These are phyloP conservation scores for Melampsora larici-populina DNA, from an alignment of 1,284 basidiomycete genomes.

Conservation along the genomic window DNA sequence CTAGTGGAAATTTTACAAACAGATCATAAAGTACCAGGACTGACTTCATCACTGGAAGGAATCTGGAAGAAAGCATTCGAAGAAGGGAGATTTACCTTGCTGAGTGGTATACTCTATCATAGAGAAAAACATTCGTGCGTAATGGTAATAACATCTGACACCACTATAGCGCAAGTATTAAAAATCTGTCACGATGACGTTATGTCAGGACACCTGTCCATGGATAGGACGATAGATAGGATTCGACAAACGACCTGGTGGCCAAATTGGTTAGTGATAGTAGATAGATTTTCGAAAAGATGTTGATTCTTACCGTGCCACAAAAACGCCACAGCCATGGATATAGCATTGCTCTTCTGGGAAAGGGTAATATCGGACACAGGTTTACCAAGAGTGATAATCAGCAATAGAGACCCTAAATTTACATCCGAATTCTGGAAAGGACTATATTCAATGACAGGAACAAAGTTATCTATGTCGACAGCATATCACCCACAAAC, in stretches of 20 bases:
- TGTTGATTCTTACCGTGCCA: not conserved
- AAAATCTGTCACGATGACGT: not conserved
- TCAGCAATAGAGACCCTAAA: conserved; percentile 56
- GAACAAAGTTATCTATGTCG: conserved; percentile 55
- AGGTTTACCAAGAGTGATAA: conserved; percentile 55
- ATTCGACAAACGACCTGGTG: not conserved
- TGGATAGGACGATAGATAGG: conserved; percentile 10
- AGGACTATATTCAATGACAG: conserved; percentile 53
- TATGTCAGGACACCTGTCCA: not conserved
- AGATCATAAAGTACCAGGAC: not conserved
- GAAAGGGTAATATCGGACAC: conserved; percentile 1
- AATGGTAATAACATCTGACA: not conserved
- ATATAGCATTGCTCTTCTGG: conserved; percentile 18
- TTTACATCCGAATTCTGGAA: conserved; percentile 59
- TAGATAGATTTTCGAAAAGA: conserved; percentile 10
- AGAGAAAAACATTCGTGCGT: too few relatives aligned
- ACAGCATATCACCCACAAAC: too few relatives aligned
- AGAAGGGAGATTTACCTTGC: not conserved
- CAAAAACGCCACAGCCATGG: conserved; percentile 24
- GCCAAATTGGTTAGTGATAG: not conserved
- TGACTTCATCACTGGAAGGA: not conserved
- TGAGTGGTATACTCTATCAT: not conserved
- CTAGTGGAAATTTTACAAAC: not conserved
- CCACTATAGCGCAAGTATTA: not conserved
- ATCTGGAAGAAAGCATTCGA: not conserved